A percentile compares a stretch with the other conserved stretches of the same genome.
Evolutionary conservation across 768 basidiomycete genomes (phyloP).

Genomic region (Daedaleopsis sinensis): DNA sequence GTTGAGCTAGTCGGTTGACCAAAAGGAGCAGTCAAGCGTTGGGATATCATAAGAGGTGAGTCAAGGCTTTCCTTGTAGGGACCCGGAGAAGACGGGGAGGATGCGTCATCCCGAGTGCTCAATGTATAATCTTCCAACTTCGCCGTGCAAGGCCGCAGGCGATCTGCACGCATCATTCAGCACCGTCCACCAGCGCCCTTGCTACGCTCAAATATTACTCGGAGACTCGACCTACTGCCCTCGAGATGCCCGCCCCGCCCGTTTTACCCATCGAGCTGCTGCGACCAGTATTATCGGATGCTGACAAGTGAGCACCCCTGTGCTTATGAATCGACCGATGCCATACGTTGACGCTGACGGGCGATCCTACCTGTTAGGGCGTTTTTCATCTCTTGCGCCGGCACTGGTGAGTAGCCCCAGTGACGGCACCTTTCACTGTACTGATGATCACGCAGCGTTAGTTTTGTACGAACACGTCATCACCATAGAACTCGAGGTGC

Average conservation of each 20-base stretch:
- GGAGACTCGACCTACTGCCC: too few species aligned
- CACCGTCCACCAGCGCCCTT: too few species aligned
- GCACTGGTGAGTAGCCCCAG: conserved; percentile 8
- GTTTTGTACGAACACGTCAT: conserved; percentile 19
- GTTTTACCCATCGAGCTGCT: too few species aligned
- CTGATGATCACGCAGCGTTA: conserved; percentile 2
- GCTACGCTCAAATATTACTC: too few species aligned
- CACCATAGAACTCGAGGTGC: conserved; percentile 17
- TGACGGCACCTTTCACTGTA: background rate
- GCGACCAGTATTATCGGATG: conserved; percentile 6
- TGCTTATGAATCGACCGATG: conserved; percentile 1
- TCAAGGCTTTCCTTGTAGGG: too few species aligned
- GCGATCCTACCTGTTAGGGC: conserved; percentile 6
- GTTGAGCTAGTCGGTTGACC: background rate
- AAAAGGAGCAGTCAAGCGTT: too few species aligned
- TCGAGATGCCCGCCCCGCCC: too few species aligned
- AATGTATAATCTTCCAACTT: background rate
- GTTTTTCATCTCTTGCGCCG: conserved; percentile 14
- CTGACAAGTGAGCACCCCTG: conserved; percentile 5
- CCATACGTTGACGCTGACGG: conserved; percentile 5
- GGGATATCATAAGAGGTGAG: too few species aligned
- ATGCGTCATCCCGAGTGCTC: background rate
- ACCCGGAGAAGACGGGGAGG: background rate
- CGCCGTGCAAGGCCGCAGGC: background rate
- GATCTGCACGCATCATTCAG: too few species aligned